Evolutionary conservation across 345 rosid genomes (phyloP).

Genomic region (Eucalyptus sp.): DNA sequence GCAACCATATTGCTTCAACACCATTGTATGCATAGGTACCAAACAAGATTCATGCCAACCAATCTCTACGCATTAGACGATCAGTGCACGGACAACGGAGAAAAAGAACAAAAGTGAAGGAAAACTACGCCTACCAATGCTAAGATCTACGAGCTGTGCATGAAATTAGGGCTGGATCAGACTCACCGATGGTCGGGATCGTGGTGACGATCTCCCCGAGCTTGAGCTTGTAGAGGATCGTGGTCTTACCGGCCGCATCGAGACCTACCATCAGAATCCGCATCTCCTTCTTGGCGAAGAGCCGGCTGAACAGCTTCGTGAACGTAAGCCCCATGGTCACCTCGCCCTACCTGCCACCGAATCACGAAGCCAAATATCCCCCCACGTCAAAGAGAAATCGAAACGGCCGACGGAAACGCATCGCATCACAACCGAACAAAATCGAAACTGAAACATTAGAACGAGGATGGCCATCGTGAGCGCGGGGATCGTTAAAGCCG

Average conservation of each 20-base stretch:
- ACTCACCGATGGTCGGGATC: conserved; percentile 70
- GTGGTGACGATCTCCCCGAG: conserved; percentile 85
- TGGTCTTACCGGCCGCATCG: conserved; percentile 84
- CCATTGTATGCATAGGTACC: neutral
- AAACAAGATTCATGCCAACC: neutral
- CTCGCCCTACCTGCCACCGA: neutral
- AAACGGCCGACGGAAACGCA: neutral
- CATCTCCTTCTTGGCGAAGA: conserved; percentile 76
- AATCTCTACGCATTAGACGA: neutral
- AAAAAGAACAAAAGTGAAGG: neutral
- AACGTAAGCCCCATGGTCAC: conserved; percentile 46
- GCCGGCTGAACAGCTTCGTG: conserved; percentile 60
- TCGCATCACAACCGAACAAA: neutral
- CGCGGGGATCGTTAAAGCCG: neutral
- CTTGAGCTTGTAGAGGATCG: conserved; percentile 73
- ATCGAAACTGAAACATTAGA: neutral
- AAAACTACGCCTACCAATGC: neutral
- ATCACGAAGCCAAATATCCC: neutral
- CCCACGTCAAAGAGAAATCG: neutral
- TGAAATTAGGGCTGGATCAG: neutral
- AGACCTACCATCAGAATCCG: conserved; percentile 83
- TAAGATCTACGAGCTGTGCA: neutral
- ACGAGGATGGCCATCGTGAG: neutral
- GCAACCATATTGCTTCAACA: neutral
- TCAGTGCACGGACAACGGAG: neutral